phyloP scores from a whole-genome alignment of 108 stramenopile genomes.

The Skeletonema menzelii region DNA sequence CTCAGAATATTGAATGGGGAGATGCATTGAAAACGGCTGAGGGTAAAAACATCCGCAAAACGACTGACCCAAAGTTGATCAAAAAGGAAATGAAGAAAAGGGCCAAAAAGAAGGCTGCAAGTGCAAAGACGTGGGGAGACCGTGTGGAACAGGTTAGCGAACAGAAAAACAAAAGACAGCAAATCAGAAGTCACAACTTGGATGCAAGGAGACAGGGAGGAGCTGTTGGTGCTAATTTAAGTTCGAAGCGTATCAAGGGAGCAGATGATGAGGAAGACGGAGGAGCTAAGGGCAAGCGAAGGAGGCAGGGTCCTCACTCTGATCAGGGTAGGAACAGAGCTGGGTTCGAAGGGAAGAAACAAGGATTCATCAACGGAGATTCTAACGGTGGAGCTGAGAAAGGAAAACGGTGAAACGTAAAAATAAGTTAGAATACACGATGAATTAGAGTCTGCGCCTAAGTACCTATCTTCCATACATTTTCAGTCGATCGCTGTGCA shows the following conservation, averaged over 20 bases:
- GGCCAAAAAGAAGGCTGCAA: constrained; percentile 85
- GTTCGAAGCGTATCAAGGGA: constrained; percentile 66
- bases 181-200: constrained; percentile 85
- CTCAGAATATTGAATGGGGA: constrained; percentile 73
- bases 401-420: constrained; percentile 8
- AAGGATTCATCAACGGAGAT: constrained; percentile 75
- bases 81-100: constrained; percentile 84
- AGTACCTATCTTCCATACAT: neutral
- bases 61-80: constrained; percentile 81
- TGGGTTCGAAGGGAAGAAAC: constrained; percentile 87
- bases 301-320: constrained; percentile 45
- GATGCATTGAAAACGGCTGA: constrained; percentile 74
- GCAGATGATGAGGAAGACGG: constrained; percentile 38
- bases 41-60: constrained; percentile 60
- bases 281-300: constrained; percentile 34
- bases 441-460: neutral
- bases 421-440: neutral
- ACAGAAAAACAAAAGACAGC: constrained; percentile 71
- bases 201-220: constrained; percentile 78
- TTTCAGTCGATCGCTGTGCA: neutral
- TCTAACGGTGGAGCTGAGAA: constrained; percentile 10
- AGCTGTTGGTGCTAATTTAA: constrained; percentile 69
- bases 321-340: constrained; percentile 54
- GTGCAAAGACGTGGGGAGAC: constrained; percentile 80
- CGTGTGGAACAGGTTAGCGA: constrained; percentile 71